Base-by-base conservation (phyloP, 495 filamentous ascomycete species). In the Talaromyces liani region DNA sequence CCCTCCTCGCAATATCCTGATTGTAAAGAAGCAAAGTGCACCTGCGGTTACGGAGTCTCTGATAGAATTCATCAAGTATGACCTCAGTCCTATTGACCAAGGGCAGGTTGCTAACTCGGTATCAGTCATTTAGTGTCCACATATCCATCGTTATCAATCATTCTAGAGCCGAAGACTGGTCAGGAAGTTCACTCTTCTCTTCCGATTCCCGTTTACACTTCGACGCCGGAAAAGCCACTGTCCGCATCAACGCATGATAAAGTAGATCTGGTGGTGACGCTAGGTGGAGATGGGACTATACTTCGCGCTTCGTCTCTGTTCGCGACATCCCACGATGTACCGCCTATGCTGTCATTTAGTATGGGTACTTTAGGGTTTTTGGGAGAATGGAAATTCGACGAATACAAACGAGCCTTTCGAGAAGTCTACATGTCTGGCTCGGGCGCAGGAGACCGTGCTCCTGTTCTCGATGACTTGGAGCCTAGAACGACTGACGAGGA, bases 321-420 rank as follows among this genome's bases (percentile, higher is more conserved):
- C 76, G 88, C 90, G 16, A 89, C 87, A n/a, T 86, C 88, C 25
- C 74, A 83, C 49, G 83, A 85, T 47, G 92, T 98, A 0, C 94
- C 94, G 0, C 94, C 95, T 0, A 88, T 98, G n/a, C 79, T 98
- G 24, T 89, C 88, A 10, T 98, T 98, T 74, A 93, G 91, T 71
- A 97, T 98, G 92, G 94, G 94, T 6, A 93, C 93, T 0, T 77
- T 98, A 2, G 94, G 94, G 0, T 98, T 98, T 65, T 78, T 98
- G 18, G 93, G 93, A 36, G 94, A 98, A 75, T 98, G 93, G 92
- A 93, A 92, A 66, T 97, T 97, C 72, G 78, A 80, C 10, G 93
- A 98, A 66, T 89, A 92, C 72, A 93, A 93, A 70, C 82, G 89
- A 25, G 94, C 93, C 0, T 96, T 94, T 76, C 82, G 91, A 27